These are phyloP conservation scores for Nothophaeocryptopus gaeumannii DNA, from an alignment of 2,329 filamentous ascomycete species.

Conservation along the genomic window DNA sequence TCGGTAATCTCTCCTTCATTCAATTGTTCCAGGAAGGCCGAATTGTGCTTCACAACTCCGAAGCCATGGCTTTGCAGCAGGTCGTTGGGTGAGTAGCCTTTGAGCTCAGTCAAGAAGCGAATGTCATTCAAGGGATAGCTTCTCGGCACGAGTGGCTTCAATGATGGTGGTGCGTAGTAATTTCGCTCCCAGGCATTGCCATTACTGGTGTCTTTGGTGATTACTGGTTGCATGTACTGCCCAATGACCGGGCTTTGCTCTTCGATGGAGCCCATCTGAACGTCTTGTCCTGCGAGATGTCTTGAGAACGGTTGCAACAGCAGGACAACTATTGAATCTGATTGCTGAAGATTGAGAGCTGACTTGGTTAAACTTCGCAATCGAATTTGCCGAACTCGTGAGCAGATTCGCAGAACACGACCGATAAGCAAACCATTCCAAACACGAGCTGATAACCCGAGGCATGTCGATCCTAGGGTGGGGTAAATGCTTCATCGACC, in stretches of 20 bases:
- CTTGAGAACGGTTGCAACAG: neutral
- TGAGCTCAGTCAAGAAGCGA: neutral
- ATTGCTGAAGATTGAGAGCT: too few species aligned
- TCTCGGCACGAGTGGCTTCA: neutral
- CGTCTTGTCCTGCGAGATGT: neutral
- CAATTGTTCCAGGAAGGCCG: slow-evolving; percentile 1
- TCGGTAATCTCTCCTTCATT: neutral
- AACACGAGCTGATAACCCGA: too few species aligned
- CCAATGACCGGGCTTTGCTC: neutral
- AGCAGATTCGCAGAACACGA: too few species aligned
- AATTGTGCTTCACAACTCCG: slow-evolving; percentile 6
- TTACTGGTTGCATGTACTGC: slow-evolving; percentile 4
- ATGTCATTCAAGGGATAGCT: slow-evolving; percentile 8
- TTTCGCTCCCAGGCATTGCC: slow-evolving; percentile 11
- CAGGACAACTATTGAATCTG: too few species aligned
- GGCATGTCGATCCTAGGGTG: too few species aligned
- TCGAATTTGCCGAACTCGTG: too few species aligned
- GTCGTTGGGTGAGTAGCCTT: neutral
- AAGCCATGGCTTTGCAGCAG: slow-evolving; percentile 9
- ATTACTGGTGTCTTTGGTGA: slow-evolving; percentile 3
- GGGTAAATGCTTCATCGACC: too few species aligned
- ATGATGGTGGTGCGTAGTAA: slow-evolving; percentile 3
- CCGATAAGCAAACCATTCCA: too few species aligned
- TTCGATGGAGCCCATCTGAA: slow-evolving; percentile 5
- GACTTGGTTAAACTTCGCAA: too few species aligned